Conservation (phyloP, 768 basidiomycete genomes). For the Wakefieldia striispora region DNA sequence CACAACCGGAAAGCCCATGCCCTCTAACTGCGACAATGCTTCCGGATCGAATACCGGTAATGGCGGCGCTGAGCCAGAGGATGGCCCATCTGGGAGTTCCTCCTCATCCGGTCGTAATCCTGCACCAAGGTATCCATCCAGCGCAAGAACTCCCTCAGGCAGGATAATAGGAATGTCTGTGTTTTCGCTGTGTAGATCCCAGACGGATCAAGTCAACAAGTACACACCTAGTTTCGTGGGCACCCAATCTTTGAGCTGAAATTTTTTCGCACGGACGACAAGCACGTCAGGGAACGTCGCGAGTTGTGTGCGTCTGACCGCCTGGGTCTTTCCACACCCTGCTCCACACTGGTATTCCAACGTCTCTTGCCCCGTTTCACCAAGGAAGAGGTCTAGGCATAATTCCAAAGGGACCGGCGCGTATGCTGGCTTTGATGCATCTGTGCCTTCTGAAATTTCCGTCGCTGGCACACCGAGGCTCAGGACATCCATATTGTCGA, state of each 20-base stretch:
- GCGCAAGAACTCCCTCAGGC: slow-evolving; percentile 56
- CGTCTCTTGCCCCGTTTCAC: slow-evolving; percentile 50
- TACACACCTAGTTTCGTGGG: slow-evolving; percentile 85
- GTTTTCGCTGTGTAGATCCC: background rate
- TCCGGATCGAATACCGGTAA: slow-evolving; percentile 69
- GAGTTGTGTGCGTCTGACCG: slow-evolving; percentile 70
- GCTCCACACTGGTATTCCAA: slow-evolving; percentile 80
- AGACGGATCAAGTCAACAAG: background rate
- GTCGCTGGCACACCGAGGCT: slow-evolving; percentile 75
- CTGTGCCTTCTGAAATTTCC: slow-evolving; percentile 25
- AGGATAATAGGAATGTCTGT: slow-evolving; percentile 84
- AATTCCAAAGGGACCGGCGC: slow-evolving; percentile 56
- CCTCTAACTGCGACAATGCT: slow-evolving; percentile 74
- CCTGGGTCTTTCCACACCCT: slow-evolving; percentile 67
- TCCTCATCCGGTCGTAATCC: slow-evolving; percentile 71
- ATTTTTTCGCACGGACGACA: slow-evolving; percentile 89
- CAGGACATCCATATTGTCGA: slow-evolving; percentile 73
- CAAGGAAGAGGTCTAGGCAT: slow-evolving; percentile 56
- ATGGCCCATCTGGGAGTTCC: slow-evolving; percentile 59
- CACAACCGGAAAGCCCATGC: slow-evolving; percentile 87
- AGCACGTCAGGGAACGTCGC: slow-evolving; percentile 87
- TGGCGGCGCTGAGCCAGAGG: slow-evolving; percentile 34
- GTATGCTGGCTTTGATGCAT: slow-evolving; percentile 52
- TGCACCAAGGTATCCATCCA: slow-evolving; percentile 63
- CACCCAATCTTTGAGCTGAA: slow-evolving; percentile 95